Conservation (phyloP, 2,329 filamentous ascomycete species). For the Lachnellula occidentalis region DNA sequence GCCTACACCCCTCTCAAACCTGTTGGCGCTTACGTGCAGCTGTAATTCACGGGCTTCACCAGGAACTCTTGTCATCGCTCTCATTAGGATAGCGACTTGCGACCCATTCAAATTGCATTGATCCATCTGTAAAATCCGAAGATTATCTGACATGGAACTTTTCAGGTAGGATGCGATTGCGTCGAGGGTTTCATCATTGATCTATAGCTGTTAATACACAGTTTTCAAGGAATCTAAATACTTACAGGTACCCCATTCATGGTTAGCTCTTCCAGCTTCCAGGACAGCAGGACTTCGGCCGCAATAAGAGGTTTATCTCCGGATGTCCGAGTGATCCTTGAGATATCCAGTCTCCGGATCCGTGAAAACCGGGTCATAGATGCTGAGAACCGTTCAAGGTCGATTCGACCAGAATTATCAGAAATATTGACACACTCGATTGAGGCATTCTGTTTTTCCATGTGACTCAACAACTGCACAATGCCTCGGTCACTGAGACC, state of each 20-base stretch:
- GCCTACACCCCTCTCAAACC: slow-evolving; percentile 44
- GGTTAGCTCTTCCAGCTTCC: slow-evolving; percentile 61
- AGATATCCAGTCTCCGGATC: slow-evolving; percentile 60
- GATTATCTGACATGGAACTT: slow-evolving; percentile 52
- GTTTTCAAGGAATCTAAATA: neutral
- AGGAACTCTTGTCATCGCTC: slow-evolving; percentile 50
- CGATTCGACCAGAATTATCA: slow-evolving; percentile 59
- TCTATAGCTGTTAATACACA: slow-evolving; percentile 26
- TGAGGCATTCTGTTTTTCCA: slow-evolving; percentile 60
- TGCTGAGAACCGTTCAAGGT: slow-evolving; percentile 57
- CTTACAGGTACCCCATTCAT: slow-evolving; percentile 54
- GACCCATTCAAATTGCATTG: slow-evolving; percentile 60
- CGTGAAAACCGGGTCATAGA: slow-evolving; percentile 62
- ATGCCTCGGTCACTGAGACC: slow-evolving; percentile 52
- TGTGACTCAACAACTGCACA: slow-evolving; percentile 56
- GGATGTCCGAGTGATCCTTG: slow-evolving; percentile 57
- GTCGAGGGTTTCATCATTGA: slow-evolving; percentile 59
- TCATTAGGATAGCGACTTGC: slow-evolving; percentile 60
- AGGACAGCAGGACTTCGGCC: slow-evolving; percentile 59
- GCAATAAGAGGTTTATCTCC: slow-evolving; percentile 59
- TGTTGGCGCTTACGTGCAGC: slow-evolving; percentile 56
- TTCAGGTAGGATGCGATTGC: slow-evolving; percentile 59
- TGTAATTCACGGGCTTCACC: slow-evolving; percentile 52
- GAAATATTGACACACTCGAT: slow-evolving; percentile 64
- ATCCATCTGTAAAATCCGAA: slow-evolving; percentile 59